Conservation (phyloP, 306 rosid genomes). For the Vigna reflexopilosa region DNA sequence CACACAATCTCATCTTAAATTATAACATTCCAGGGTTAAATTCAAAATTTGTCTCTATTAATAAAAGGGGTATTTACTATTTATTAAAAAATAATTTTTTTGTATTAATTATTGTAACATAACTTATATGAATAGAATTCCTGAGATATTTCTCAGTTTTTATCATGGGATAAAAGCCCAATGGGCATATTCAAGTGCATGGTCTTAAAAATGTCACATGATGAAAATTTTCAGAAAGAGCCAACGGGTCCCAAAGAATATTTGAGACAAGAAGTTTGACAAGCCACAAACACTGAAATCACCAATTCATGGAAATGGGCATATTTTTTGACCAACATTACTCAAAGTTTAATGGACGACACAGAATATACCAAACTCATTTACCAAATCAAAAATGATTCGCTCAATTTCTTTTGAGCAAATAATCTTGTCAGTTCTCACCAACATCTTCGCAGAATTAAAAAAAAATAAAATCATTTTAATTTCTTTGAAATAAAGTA, state of each 20-base stretch:
- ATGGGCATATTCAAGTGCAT: conserved; percentile 14
- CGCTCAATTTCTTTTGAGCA: not conserved
- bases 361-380: conserved; percentile 40
- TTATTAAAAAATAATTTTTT: not conserved
- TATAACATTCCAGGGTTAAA: no score
- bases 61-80: not conserved
- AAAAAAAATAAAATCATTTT: not conserved
- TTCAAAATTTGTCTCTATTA: no score
- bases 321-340: conserved; percentile 31
- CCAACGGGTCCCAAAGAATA: conserved; percentile 35
- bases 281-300: conserved; percentile 16
- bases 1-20: not conserved
- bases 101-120: not conserved
- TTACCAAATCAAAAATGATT: conserved; percentile 9
- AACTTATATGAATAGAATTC: not conserved
- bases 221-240: not conserved
- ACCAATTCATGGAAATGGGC: conserved; percentile 11
- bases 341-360: conserved; percentile 27
- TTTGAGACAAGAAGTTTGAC: conserved; percentile 6
- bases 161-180: not conserved
- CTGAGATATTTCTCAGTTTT: not conserved
- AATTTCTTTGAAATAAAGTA: not conserved
- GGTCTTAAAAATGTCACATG: conserved; percentile 12
- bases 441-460: not conserved
- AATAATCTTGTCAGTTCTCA: conserved; percentile 6